phyloP scores from a whole-genome alignment of 345 rosid genomes.

The Citrus sinensis region DNA sequence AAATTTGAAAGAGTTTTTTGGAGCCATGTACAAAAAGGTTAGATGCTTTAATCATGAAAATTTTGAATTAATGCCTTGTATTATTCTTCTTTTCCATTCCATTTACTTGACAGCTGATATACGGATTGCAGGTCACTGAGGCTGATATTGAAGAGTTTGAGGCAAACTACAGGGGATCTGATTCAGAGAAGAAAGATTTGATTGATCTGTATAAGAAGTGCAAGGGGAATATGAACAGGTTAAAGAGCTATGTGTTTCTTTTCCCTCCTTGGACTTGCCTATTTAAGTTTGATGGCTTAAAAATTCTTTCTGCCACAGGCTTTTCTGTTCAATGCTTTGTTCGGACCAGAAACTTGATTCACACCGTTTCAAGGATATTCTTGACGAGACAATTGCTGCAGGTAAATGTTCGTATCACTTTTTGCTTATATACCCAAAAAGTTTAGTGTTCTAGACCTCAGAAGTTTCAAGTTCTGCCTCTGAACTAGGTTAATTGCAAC shows the following conservation, averaged over 20 bases:
- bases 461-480: not conserved
- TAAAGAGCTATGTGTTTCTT: constrained; percentile 3
- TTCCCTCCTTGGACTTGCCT: not conserved
- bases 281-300: constrained; percentile 4
- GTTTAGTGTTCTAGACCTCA: not conserved
- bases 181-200: constrained; percentile 86
- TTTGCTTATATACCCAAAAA: not conserved
- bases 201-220: constrained; percentile 57
- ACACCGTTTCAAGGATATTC: constrained; percentile 74
- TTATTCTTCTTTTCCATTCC: not conserved
- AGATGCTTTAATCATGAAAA: not conserved
- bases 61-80: not conserved
- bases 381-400: constrained; percentile 66
- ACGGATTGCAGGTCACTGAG: constrained; percentile 54
- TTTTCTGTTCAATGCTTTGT: constrained; percentile 91
- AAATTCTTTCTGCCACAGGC: constrained; percentile 39
- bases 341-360: constrained; percentile 89
- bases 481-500: not conserved
- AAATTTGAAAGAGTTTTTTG: constrained; percentile 68
- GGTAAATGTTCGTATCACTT: constrained; percentile 33
- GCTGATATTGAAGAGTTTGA: constrained; percentile 83
- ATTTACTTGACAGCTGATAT: not conserved
- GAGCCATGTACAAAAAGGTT: constrained; percentile 79
- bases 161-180: constrained; percentile 88
- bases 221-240: constrained; percentile 87